phyloP scores from a whole-genome alignment of 257 asterid genomes.

The Solanum pinnatisectum region DNA sequence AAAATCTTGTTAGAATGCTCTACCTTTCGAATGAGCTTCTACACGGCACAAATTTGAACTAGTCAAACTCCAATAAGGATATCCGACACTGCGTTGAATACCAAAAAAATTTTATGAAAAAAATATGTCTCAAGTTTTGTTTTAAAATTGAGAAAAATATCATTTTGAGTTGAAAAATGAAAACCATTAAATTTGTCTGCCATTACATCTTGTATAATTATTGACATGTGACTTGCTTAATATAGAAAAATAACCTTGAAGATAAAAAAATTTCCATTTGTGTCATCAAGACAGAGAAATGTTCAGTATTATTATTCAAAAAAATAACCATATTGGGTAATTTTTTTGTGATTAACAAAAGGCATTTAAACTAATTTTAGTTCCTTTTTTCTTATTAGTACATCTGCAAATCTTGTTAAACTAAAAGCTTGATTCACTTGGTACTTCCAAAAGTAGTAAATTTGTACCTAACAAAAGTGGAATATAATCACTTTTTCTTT shows the following conservation, averaged over 20 bases:
- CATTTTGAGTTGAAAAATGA: not conserved
- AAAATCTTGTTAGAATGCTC: not conserved
- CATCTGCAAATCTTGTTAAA: not conserved
- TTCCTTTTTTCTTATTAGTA: not conserved
- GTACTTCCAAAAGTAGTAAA: not conserved
- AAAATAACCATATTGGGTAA: not conserved
- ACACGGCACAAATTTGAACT: accelerated
- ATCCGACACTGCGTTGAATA: accelerated
- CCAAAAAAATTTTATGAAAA: no score
- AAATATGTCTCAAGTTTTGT: not conserved
- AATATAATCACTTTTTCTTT: not conserved
- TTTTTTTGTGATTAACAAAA: not conserved
- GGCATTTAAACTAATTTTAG: not conserved
- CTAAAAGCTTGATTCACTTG: not conserved
- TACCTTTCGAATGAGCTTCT: not conserved
- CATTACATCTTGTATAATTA: not conserved
- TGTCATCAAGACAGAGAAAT: not conserved
- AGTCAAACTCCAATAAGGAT: no score
- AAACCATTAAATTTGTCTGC: not conserved
- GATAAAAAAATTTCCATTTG: not conserved
- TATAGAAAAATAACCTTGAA: not conserved
- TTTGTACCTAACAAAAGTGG: not conserved
- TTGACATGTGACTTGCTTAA: not conserved
- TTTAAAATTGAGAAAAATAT: not conserved
- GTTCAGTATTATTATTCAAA: not conserved